Evolutionary conservation across 371 early-diverging fungal genomes (phyloP).

Genomic region (Aphelidium insulamus): DNA sequence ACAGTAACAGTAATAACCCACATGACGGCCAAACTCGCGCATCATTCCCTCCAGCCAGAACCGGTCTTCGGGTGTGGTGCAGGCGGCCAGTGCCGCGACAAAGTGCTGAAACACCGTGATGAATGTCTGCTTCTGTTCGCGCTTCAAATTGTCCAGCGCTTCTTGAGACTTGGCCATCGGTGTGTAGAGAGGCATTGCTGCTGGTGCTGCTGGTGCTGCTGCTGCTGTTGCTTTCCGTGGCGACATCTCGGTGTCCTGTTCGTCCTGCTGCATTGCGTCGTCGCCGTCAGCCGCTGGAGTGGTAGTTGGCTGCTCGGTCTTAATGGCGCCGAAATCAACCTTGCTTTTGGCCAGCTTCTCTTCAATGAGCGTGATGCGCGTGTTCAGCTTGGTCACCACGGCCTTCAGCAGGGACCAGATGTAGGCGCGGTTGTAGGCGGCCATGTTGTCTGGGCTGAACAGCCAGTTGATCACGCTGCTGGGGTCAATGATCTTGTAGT

Average conservation of each 20-base stretch:
- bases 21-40: too few species aligned
- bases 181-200: too few species aligned
- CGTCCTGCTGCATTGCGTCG: slow-evolving; percentile 9
- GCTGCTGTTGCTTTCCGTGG: too few species aligned
- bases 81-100: slow-evolving; percentile 23
- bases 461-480: slow-evolving; percentile 50
- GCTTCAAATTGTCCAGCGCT: slow-evolving; percentile 32
- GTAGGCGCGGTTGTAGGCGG: slow-evolving; percentile 25
- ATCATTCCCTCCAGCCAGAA: too few species aligned
- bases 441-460: slow-evolving; percentile 21
- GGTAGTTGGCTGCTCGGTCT: slow-evolving; percentile 7
- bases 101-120: slow-evolving; percentile 49
- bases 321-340: slow-evolving; percentile 13
- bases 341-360: slow-evolving; percentile 15
- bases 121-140: slow-evolving; percentile 64
- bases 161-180: slow-evolving; percentile 30
- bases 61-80: too few species aligned
- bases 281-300: slow-evolving; percentile 6
- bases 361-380: slow-evolving; percentile 51
- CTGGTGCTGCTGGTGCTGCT: too few species aligned
- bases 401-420: slow-evolving; percentile 56
- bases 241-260: slow-evolving; percentile 16
- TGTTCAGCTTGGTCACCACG: slow-evolving; percentile 53
- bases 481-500: slow-evolving; percentile 76
- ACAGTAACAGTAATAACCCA: too few species aligned